phyloP scores from a whole-genome alignment of 192 early-diverging fungal species.

The Gryganskiella cystojenkinii region DNA sequence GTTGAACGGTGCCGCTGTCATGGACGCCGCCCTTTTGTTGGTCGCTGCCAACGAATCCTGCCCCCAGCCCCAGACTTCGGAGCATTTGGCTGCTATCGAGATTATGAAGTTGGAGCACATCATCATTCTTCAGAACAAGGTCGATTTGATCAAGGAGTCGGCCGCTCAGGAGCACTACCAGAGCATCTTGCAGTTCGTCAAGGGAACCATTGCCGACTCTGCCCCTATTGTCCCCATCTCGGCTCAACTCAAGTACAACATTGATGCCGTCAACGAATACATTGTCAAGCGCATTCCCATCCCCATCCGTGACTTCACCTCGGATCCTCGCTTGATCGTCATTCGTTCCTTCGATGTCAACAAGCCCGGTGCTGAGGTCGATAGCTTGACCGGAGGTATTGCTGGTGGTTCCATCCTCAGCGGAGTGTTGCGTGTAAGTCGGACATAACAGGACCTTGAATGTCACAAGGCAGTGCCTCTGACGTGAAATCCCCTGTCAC shows the following conservation, averaged over 20 bases:
- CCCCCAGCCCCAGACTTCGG: conserved; percentile 98
- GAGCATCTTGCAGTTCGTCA: conserved; percentile 92
- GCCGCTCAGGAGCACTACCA: conserved; percentile 91
- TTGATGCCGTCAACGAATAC: conserved; percentile 98
- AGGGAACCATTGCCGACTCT: conserved; percentile 92
- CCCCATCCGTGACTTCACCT: conserved; percentile 91
- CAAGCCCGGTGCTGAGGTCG: conserved; percentile 96
- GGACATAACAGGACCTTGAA: neutral
- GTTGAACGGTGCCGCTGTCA: conserved; percentile 98
- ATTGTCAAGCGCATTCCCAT: conserved; percentile 96
- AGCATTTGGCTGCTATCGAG: conserved; percentile 99
- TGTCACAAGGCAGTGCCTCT: too few species aligned
- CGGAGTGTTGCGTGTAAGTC: conserved; percentile 82
- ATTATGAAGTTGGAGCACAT: conserved; percentile 99
- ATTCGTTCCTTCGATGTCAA: conserved; percentile 99
- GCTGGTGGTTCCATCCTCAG: conserved; percentile 96
- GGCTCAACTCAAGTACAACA: conserved; percentile 98
- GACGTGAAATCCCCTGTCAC: too few species aligned
- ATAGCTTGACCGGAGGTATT: conserved; percentile 95
- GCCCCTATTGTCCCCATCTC: conserved; percentile 98
- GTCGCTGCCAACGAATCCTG: conserved; percentile 99
- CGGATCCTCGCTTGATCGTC: conserved; percentile 93
- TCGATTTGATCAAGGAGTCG: conserved; percentile 95
- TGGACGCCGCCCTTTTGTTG: conserved; percentile 98
- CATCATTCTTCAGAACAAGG: conserved; percentile 98